Base-by-base conservation (phyloP, 768 basidiomycete genomes). In the Suillus paluster region DNA sequence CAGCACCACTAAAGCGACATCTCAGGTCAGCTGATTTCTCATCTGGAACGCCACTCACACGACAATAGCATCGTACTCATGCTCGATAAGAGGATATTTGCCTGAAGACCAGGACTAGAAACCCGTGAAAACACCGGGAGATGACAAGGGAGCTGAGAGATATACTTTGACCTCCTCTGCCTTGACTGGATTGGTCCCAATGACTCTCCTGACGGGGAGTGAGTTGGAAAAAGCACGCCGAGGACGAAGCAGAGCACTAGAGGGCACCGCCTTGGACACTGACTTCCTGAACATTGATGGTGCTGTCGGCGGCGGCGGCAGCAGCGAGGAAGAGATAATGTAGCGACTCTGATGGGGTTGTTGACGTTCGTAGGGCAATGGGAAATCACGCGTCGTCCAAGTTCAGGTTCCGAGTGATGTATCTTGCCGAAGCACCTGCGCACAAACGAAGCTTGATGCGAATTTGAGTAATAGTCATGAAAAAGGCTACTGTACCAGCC, bases 51-150 rank as follows among this genome's bases (percentile, higher is more conserved):
- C 42, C n/a, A 85, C 95, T 78, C 73, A 97, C 95, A 99, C 94
- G 60, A 99, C 97, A 68, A 99, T 90, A 17, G 97, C 97, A 83
- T 99, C 97, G 76, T 95, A 99, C 76, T 98, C 96, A 73, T 99
- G 97, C 74, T 99, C 97, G 68, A 99, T 95, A 64, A 99, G 82
- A 21, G 97, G 94, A 75, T 99, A 99, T 73, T 95, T 94, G 56
- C 91, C 91, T 44, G 88, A 90, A 50, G 87, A 84, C 88, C 88
- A 90, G 44, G 87, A 86, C 87, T 91, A n/a, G 34, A 55, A 54
- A 68, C 44, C 48, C 60, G 58, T 66, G 60, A 67, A 58, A 48
- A 34, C 11, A 44, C 19, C 41, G 59, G 45, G 58, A 15, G 27
- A 30, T n/a, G 49, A 42, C 48, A 21, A 50, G 48, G 65, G 60